These are phyloP conservation scores for Harringtonia lauricola DNA, from an alignment of 2,329 filamentous ascomycete genomes.

Conservation along the genomic window DNA sequence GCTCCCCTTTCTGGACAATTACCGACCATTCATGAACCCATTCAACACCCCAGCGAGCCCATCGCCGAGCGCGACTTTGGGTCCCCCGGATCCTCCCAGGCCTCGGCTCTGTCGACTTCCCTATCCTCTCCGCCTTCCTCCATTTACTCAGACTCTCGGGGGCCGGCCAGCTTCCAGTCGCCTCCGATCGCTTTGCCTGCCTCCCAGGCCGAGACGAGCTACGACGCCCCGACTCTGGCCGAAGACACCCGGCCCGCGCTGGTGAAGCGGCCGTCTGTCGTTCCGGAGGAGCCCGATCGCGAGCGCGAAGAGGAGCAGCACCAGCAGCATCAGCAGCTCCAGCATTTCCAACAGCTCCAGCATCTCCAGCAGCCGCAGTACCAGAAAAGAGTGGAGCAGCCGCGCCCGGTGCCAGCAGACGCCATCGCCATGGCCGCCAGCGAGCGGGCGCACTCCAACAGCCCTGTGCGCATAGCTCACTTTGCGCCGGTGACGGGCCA, in stretches of 20 bases:
- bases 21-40: no score
- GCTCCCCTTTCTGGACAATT: no score
- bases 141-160: not conserved
- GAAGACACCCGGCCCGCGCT: not conserved
- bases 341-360: not conserved
- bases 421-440: slow-evolving; percentile 10
- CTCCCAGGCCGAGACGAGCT: not conserved
- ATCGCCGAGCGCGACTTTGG: not conserved
- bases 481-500: slow-evolving; percentile 46
- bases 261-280: slow-evolving; percentile 21
- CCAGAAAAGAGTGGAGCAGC: no score
- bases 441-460: slow-evolving; percentile 37
- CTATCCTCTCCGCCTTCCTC: slow-evolving; percentile 3
- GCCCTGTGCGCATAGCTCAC: slow-evolving; percentile 56
- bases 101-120: slow-evolving; percentile 6
- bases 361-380: no score
- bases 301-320: slow-evolving; percentile 14
- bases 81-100: not conserved
- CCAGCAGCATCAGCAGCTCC: not conserved
- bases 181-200: not conserved
- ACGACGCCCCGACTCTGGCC: not conserved
- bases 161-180: no score
- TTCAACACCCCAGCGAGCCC: no score
- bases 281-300: slow-evolving; percentile 27
- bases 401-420: not conserved